Conservation (phyloP, 2,329 filamentous ascomycete species). For the Cercospora sp. region DNA sequence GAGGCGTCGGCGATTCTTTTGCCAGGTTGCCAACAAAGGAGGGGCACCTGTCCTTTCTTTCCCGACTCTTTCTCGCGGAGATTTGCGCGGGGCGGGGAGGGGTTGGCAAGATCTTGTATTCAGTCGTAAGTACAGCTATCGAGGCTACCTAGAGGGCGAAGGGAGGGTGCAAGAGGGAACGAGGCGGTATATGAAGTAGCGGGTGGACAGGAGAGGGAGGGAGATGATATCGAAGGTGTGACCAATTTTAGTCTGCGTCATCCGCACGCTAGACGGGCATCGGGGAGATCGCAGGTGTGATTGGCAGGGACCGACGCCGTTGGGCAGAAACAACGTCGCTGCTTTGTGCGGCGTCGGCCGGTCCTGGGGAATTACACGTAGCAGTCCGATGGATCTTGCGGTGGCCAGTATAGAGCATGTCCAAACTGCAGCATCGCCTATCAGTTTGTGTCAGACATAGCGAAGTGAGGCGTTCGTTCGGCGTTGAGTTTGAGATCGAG, state of each 20-base stretch:
- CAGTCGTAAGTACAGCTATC: conserved; percentile 31
- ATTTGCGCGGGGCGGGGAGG: background rate
- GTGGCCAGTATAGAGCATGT: background rate
- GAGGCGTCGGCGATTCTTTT: conserved; percentile 20
- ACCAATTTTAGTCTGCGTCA: conserved; percentile 18
- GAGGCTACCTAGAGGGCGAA: conserved; percentile 31
- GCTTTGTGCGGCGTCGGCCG: background rate
- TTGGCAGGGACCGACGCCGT: conserved; percentile 11
- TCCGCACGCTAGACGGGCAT: conserved; percentile 10
- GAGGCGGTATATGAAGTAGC: conserved; percentile 17
- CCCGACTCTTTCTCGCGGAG: conserved; percentile 7
- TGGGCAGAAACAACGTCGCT: conserved; percentile 12
- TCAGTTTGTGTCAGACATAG: background rate
- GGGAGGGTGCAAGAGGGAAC: conserved; percentile 20
- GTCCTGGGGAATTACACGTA: background rate
- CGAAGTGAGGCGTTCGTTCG: background rate
- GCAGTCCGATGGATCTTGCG: background rate
- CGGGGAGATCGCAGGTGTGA: background rate
- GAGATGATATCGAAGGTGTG: conserved; percentile 10
- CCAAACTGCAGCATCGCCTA: background rate
- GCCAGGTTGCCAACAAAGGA: conserved; percentile 18
- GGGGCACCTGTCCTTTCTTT: conserved; percentile 24
- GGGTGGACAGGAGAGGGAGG: background rate
- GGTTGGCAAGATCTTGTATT: conserved; percentile 24
- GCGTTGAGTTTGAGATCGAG: background rate